phyloP scores from a whole-genome alignment of 208 protist species.

The Trypanosomatidae sp. region DNA sequence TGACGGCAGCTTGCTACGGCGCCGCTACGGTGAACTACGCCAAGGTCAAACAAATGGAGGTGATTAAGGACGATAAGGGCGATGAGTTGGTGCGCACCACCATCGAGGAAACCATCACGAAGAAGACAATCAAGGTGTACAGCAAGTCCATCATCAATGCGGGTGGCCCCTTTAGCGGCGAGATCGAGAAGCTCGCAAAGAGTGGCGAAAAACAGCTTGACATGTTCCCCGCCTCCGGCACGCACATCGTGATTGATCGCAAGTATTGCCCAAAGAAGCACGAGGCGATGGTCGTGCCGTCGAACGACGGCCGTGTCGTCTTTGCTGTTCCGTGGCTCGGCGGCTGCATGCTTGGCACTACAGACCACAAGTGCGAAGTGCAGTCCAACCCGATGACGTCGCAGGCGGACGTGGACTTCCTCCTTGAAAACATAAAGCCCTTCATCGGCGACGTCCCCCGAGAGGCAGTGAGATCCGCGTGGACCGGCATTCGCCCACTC shows the following conservation, averaged over 20 bases:
- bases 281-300: constrained; percentile 87
- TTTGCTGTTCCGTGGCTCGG: constrained; percentile 94
- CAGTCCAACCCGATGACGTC: constrained; percentile 59
- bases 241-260: constrained; percentile 86
- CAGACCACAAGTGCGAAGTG: constrained; percentile 77
- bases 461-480: constrained; percentile 75
- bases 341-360: constrained; percentile 94
- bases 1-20: constrained; percentile 92
- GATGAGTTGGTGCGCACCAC: constrained; percentile 69
- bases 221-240: constrained; percentile 77
- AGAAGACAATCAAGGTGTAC: constrained; percentile 71
- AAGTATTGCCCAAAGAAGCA: constrained; percentile 76
- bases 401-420: constrained; percentile 83
- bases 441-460: constrained; percentile 65
- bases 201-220: constrained; percentile 37
- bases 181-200: constrained; percentile 81
- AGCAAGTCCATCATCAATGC: constrained; percentile 92
- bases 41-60: constrained; percentile 61
- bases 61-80: constrained; percentile 42
- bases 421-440: constrained; percentile 69
- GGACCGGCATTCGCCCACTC: constrained; percentile 88
- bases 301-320: constrained; percentile 93
- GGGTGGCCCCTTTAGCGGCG: constrained; percentile 82
- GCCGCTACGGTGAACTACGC: constrained; percentile 95
- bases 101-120: constrained; percentile 74